A percentile compares a stretch with the other conserved stretches of the same genome.
Evolutionary conservation across 1,284 basidiomycete genomes (phyloP).

Genomic region (Chondrostereum purpureum): DNA sequence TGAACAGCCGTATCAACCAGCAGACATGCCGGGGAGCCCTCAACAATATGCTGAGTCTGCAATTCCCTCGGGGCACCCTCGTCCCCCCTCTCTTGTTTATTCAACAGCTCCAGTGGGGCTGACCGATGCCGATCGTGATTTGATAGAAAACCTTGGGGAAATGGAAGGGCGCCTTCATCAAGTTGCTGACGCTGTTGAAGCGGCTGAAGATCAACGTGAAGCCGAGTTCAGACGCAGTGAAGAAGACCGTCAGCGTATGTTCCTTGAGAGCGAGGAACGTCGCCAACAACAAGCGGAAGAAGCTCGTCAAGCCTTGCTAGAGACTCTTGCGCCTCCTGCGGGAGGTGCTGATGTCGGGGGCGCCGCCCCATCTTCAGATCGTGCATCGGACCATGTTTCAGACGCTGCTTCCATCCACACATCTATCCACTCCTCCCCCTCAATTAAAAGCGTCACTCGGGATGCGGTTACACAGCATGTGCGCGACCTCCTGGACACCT

Average conservation of each 20-base stretch:
- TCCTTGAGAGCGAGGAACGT: conserved; percentile 50
- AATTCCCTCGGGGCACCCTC: background rate
- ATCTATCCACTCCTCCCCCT: background rate
- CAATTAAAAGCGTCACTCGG: background rate
- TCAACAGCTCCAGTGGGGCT: conserved; percentile 13
- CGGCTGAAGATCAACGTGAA: conserved; percentile 57
- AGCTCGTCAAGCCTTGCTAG: conserved; percentile 43
- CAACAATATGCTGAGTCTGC: no score
- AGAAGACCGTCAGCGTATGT: conserved; percentile 54
- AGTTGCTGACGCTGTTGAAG: conserved; percentile 39
- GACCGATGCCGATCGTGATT: conserved; percentile 46
- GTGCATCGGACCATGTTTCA: background rate
- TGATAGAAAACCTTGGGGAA: conserved; percentile 48
- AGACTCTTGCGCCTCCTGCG: conserved; percentile 31
- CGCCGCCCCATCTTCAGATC: conserved; percentile 7
- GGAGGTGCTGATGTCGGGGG: conserved; percentile 6
- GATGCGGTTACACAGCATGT: conserved; percentile 46
- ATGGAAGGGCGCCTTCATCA: conserved; percentile 43
- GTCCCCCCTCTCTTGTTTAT: conserved; percentile 17
- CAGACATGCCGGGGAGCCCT: no score
- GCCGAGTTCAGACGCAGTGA: conserved; percentile 56
- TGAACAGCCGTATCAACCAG: no score
- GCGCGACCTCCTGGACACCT: conserved; percentile 49
- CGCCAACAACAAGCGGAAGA: conserved; percentile 48
- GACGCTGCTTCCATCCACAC: conserved; percentile 5